A percentile compares a stretch with the other conserved stretches of the same genome.
Conservation (phyloP, 495 filamentous ascomycete genomes). For the Copromyces sp. region DNA sequence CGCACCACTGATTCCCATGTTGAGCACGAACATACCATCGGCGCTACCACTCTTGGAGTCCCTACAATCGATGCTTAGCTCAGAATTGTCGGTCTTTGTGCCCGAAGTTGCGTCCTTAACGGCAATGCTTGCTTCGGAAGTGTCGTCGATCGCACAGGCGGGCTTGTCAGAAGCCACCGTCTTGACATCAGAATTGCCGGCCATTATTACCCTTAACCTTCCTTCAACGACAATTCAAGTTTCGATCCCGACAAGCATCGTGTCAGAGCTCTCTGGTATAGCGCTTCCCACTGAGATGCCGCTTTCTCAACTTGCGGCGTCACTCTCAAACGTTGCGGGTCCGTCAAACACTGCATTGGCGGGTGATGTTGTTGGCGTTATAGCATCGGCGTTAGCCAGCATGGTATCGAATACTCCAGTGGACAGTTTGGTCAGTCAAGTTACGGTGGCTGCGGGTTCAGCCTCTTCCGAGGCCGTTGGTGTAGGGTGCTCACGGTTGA, state of each 20-base stretch:
- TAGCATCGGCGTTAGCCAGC: constrained; percentile 6
- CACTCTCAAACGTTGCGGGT: constrained; percentile 5
- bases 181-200: constrained; percentile 1
- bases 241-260: constrained; percentile 3
- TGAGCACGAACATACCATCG: constrained; percentile 1
- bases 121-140: constrained; percentile 1
- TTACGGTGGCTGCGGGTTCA: constrained; percentile 2
- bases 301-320: constrained; percentile 4
- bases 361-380: constrained; percentile 6
- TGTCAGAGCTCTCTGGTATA: constrained; percentile 3
- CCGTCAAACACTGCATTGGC: constrained; percentile 4
- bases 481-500: constrained; percentile 6
- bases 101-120: constrained; percentile 3
- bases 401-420: constrained; percentile 3
- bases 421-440: constrained; percentile 4
- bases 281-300: constrained; percentile 3
- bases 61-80: constrained; percentile 7
- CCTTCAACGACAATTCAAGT: constrained; percentile 3
- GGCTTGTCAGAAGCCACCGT: not conserved
- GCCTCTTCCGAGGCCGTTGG: not conserved
- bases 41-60: not conserved
- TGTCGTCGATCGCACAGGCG: not conserved
- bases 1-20: not conserved
- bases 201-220: constrained; percentile 6
- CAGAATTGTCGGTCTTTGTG: not conserved